Percentiles rank a stretch among this genome's conserved stretches.
Evolutionary conservation across 148 eudicot genomes (phyloP).

Genomic region (Bassia scoparia): DNA sequence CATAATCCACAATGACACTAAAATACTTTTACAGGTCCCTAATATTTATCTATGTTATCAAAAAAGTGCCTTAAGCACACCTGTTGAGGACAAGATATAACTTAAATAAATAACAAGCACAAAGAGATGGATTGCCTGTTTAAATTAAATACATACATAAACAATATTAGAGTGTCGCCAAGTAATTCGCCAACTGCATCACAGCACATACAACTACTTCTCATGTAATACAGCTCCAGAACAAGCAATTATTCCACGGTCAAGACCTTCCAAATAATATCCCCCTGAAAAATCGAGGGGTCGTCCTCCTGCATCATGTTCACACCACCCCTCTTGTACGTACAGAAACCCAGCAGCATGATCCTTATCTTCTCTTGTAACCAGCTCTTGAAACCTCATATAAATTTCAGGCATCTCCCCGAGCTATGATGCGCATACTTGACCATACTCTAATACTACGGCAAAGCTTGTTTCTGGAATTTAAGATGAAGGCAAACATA

Average conservation of each 20-base stretch:
- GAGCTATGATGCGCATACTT: constrained; percentile 97
- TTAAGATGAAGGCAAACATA: too few relatives aligned
- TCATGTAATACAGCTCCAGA: constrained; percentile 70
- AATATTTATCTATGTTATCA: neutral
- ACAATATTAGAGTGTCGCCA: constrained; percentile 47
- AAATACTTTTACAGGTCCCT: neutral
- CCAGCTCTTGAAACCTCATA: constrained; percentile 81
- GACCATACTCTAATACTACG: constrained; percentile 98
- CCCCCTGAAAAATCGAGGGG: constrained; percentile 81
- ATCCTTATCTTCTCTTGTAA: constrained; percentile 96
- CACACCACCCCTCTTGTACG: constrained; percentile 91
- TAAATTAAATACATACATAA: neutral
- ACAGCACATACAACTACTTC: constrained; percentile 72
- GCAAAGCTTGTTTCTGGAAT: constrained; percentile 72
- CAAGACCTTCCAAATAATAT: constrained; percentile 77
- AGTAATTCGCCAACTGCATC: constrained; percentile 97
- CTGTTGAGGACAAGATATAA: neutral
- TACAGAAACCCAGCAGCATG: constrained; percentile 95
- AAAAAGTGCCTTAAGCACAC: neutral
- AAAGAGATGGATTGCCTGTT: neutral
- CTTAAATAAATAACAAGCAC: neutral
- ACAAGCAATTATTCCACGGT: constrained; percentile 83
- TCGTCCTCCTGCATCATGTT: constrained; percentile 90
- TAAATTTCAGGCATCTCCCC: constrained; percentile 94
- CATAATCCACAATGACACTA: too few relatives aligned